Evolutionary conservation across 352 stramenopile species (phyloP).

Genomic region (Globisporangium nodosum): DNA sequence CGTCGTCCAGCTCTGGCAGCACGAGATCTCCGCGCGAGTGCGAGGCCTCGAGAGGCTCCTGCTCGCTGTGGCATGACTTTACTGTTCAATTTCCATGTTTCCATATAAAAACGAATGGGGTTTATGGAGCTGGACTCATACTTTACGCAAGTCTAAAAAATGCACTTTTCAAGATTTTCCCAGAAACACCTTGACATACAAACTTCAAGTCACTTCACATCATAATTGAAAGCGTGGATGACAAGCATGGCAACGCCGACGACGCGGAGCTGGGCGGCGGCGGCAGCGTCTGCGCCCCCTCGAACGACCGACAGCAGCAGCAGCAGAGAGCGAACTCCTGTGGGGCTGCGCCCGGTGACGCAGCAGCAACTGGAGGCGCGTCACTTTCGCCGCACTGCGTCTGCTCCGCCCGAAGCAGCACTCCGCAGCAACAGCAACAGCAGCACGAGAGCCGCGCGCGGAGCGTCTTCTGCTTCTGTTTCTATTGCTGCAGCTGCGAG

Average conservation of each 20-base stretch:
- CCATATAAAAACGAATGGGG: no score
- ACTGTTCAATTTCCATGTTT: no score
- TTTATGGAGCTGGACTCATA: no score
- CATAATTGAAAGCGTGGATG: no score
- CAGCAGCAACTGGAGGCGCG: constrained; percentile 16
- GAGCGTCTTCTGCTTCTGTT: neutral
- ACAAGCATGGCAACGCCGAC: neutral
- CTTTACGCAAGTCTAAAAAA: no score
- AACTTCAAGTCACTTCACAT: neutral
- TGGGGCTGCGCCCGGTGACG: constrained; percentile 12
- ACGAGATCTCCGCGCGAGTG: no score
- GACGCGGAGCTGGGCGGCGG: constrained; percentile 7
- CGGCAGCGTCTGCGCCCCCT: neutral
- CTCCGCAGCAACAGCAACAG: neutral
- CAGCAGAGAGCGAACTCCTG: constrained; percentile 3
- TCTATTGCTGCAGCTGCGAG: neutral
- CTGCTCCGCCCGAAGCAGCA: neutral
- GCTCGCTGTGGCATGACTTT: no score
- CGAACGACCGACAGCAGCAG: neutral
- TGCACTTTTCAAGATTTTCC: no score
- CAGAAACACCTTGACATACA: no score
- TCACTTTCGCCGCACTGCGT: constrained; percentile 1
- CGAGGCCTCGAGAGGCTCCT: no score
- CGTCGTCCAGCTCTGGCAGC: no score
- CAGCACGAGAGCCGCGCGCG: neutral